A percentile compares a stretch with the other conserved stretches of the same genome.
These are phyloP conservation scores for Nigrograna mackinnonii DNA, from an alignment of 2,329 filamentous ascomycete genomes.

Conservation along the genomic window DNA sequence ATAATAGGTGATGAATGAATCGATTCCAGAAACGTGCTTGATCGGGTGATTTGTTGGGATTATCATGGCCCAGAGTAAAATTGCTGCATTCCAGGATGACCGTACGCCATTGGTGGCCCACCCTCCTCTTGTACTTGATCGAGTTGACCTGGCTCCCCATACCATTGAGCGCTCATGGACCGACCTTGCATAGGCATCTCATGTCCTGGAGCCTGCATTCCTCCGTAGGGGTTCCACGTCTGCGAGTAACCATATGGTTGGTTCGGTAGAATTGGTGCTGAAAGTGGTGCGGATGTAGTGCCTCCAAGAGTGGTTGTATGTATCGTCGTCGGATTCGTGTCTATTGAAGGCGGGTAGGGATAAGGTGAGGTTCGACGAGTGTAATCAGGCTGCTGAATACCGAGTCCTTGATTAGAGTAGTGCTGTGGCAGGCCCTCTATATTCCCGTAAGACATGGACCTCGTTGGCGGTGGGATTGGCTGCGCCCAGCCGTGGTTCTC, in stretches of 20 bases:
- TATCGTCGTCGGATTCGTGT: conserved; percentile 31
- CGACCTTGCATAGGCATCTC: conserved; percentile 32
- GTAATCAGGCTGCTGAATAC: conserved; percentile 34
- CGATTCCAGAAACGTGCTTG: background rate
- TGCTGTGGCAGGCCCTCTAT: conserved; percentile 40
- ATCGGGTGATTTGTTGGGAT: background rate
- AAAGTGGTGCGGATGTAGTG: conserved; percentile 32
- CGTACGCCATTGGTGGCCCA: conserved; percentile 29
- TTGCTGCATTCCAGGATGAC: conserved; percentile 26
- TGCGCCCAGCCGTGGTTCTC: conserved; percentile 32
- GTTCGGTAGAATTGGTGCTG: conserved; percentile 35
- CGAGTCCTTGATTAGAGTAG: conserved; percentile 31
- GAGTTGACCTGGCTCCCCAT: conserved; percentile 31
- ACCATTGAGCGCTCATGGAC: conserved; percentile 41
- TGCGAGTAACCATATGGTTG: conserved; percentile 32
- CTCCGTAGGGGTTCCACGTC: conserved; percentile 34
- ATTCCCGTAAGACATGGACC: conserved; percentile 45
- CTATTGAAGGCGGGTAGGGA: conserved; percentile 35
- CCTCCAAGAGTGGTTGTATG: conserved; percentile 25
- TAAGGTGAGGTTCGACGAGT: conserved; percentile 36
- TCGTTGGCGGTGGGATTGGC: conserved; percentile 33
- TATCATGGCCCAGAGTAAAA: conserved; percentile 32
- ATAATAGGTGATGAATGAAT: background rate
- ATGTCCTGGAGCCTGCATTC: conserved; percentile 22
- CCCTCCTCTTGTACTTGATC: conserved; percentile 41